phyloP scores from a whole-genome alignment of 2,329 filamentous ascomycete species.

The Ceratocystis huliohia region DNA sequence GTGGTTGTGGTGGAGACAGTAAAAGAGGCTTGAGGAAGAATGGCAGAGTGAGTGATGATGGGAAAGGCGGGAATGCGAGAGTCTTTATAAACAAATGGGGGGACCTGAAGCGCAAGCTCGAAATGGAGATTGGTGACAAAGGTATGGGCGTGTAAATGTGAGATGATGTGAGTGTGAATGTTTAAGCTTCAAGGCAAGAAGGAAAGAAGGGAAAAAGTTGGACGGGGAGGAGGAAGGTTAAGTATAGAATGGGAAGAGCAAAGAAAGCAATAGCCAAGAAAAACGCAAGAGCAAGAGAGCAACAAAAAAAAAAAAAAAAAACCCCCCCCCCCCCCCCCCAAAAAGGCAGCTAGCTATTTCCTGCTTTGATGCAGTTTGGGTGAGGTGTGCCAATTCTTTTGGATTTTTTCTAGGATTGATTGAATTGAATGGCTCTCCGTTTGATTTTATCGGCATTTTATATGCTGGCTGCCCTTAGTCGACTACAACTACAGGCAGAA shows the following conservation, averaged over 20 bases:
- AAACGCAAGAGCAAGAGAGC: too few species aligned
- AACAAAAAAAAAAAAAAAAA: too few species aligned
- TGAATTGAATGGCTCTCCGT: not conserved
- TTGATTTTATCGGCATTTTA: not conserved
- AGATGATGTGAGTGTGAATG: constrained; percentile 6
- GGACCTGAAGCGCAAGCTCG: too few species aligned
- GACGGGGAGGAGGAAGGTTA: constrained; percentile 3
- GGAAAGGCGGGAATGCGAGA: not conserved
- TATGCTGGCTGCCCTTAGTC: too few species aligned
- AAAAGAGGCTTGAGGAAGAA: not conserved
- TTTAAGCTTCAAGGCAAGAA: not conserved
- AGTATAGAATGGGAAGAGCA: not conserved
- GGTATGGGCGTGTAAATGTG: not conserved
- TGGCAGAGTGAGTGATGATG: not conserved
- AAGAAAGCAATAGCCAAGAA: too few species aligned
- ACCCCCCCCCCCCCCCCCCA: too few species aligned
- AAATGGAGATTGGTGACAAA: too few species aligned
- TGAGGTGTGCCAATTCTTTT: constrained; percentile 4
- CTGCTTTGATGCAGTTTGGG: not conserved
- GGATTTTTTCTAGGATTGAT: not conserved
- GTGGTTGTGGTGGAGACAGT: not conserved
- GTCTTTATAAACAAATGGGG: constrained; percentile 5
- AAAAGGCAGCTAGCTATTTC: not conserved
- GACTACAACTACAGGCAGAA: too few species aligned
- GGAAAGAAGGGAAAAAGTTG: not conserved